A percentile compares a stretch with the other conserved stretches of the same genome.
These are phyloP conservation scores for Xylaria telfairii DNA, from an alignment of 495 filamentous ascomycete species.

Conservation along the genomic window DNA sequence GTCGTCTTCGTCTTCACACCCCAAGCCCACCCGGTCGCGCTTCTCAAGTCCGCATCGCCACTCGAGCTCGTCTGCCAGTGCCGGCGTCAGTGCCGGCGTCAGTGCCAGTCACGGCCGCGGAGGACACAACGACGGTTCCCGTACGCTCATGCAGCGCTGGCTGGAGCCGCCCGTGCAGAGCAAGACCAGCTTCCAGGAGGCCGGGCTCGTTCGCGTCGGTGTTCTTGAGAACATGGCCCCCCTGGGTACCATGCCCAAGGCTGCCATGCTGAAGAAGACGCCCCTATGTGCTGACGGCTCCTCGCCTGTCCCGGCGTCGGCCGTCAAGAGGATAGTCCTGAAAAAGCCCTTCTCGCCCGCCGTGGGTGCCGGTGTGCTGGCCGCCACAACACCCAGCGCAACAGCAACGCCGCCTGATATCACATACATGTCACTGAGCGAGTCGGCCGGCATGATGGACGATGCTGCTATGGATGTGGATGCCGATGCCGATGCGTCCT, in stretches of 20 bases:
- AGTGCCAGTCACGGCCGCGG: constrained; percentile 37
- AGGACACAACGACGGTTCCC: constrained; percentile 39
- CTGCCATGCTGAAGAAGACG: constrained; percentile 50
- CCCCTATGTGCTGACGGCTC: constrained; percentile 30
- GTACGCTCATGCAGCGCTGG: constrained; percentile 64
- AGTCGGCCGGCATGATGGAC: constrained; percentile 4
- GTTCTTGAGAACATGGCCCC: constrained; percentile 75
- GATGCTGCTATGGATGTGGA: constrained; percentile 16
- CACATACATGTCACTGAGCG: constrained; percentile 14
- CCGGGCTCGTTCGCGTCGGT: constrained; percentile 64
- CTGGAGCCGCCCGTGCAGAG: constrained; percentile 70
- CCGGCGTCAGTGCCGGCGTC: constrained; percentile 28
- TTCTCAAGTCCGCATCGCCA: constrained; percentile 59
- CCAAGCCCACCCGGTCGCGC: constrained; percentile 56
- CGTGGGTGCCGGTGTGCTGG: constrained; percentile 27
- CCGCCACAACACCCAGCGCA: constrained; percentile 18
- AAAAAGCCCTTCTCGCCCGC: constrained; percentile 38
- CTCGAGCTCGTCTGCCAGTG: constrained; percentile 38
- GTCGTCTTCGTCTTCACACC: constrained; percentile 44
- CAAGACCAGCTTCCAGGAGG: constrained; percentile 75
- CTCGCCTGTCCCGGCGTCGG: constrained; percentile 33
- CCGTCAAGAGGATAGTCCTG: constrained; percentile 47
- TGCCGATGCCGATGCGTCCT: constrained; percentile 19
- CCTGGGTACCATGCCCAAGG: constrained; percentile 66
- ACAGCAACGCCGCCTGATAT: constrained; percentile 19